Evolutionary conservation across 306 rosid genomes (phyloP).

Genomic region (Lathyrus aphaca): DNA sequence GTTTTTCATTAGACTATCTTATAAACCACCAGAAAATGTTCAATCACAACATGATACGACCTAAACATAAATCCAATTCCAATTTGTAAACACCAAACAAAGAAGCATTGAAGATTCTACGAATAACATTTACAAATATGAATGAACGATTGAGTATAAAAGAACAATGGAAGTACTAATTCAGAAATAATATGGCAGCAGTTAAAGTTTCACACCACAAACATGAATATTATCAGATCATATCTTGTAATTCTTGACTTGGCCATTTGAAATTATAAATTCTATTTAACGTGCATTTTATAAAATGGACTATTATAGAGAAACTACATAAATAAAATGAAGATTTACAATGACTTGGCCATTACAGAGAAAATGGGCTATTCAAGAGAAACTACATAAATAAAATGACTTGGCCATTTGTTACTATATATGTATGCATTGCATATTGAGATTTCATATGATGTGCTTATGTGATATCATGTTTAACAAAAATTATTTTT

Average conservation of each 20-base stretch:
- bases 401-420: no score
- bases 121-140: not conserved
- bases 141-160: not conserved
- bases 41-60: conserved; percentile 1
- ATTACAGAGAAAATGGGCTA: no score
- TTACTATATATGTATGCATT: no score
- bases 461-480: no score
- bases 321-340: not conserved
- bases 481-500: no score
- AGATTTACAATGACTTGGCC: conserved; percentile 5
- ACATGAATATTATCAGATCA: not conserved
- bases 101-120: not conserved
- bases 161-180: not conserved
- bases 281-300: not conserved
- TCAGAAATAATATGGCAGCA: not conserved
- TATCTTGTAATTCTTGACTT: not conserved
- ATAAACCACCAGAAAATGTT: not conserved
- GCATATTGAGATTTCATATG: no score
- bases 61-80: not conserved
- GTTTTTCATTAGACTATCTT: no score
- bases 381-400: no score
- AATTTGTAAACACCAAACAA: not conserved
- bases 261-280: not conserved
- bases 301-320: not conserved
- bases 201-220: conserved; percentile 1